These are phyloP conservation scores for Cladosporium oxysporum DNA, from an alignment of 2,329 filamentous ascomycete species.

Conservation along the genomic window DNA sequence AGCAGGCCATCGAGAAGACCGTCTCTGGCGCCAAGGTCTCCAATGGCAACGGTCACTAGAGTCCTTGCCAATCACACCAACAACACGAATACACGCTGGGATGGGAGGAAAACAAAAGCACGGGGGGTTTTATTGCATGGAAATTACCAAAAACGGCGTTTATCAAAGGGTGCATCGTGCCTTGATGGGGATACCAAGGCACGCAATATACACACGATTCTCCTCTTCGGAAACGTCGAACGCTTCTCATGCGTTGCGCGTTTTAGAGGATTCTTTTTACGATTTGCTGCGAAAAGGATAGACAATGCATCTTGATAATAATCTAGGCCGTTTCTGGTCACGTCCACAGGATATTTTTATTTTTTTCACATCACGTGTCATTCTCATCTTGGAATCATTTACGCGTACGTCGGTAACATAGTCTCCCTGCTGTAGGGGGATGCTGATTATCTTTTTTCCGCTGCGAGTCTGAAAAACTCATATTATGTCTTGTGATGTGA, in stretches of 20 bases:
- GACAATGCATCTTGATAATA: too few relatives aligned
- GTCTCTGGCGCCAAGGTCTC: constrained; percentile 55
- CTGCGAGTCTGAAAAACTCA: too few relatives aligned
- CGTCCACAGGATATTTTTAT: too few relatives aligned
- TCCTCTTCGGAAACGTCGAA: background rate
- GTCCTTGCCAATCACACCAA: background rate
- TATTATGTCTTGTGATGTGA: background rate
- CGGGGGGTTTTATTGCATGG: background rate
- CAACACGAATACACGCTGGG: background rate
- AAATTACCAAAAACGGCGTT: constrained; percentile 5
- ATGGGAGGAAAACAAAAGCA: background rate
- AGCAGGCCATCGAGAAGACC: constrained; percentile 79
- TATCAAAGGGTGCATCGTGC: constrained; percentile 7
- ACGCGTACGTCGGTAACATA: too few relatives aligned
- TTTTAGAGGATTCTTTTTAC: background rate
- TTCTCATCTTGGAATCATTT: too few relatives aligned
- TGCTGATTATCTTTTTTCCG: too few relatives aligned
- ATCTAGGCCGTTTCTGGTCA: too few relatives aligned
- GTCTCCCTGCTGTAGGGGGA: too few relatives aligned
- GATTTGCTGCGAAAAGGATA: too few relatives aligned
- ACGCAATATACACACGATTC: background rate
- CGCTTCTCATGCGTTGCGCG: background rate
- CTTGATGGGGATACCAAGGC: constrained; percentile 16
- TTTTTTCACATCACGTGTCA: too few relatives aligned
- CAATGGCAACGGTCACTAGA: constrained; percentile 39